Evolutionary conservation across 345 rosid species (phyloP).

Genomic region (Bruguiera gymnorhiza): DNA sequence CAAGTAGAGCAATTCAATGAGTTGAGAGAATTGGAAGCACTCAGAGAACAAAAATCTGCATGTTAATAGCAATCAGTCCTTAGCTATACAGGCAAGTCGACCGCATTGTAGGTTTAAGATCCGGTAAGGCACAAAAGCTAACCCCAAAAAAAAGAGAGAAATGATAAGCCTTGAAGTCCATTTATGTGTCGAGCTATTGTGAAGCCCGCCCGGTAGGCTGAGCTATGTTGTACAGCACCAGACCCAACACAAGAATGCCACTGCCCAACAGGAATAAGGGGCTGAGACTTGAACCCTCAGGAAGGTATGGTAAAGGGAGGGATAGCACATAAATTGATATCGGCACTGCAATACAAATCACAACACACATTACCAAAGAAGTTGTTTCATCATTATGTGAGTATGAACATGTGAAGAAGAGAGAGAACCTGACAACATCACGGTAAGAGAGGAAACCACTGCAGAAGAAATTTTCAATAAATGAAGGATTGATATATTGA

Average conservation of each 20-base stretch:
- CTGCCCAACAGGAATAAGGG: slow-evolving; percentile 55
- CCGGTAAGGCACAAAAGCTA: too few relatives aligned
- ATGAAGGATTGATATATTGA: slow-evolving; percentile 73
- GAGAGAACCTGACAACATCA: slow-evolving; percentile 61
- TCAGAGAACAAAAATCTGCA: too few relatives aligned
- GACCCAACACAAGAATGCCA: slow-evolving; percentile 57
- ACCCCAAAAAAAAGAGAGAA: too few relatives aligned
- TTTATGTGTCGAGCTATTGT: slow-evolving; percentile 7
- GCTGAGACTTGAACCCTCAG: slow-evolving; percentile 67
- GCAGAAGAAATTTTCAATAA: slow-evolving; percentile 73
- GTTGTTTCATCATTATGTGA: background rate
- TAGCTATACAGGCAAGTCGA: too few relatives aligned
- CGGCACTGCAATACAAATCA: slow-evolving; percentile 51
- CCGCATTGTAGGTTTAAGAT: too few relatives aligned
- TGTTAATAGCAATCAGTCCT: too few relatives aligned
- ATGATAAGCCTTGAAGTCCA: background rate
- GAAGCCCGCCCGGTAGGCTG: slow-evolving; percentile 29
- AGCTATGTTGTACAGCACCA: slow-evolving; percentile 56
- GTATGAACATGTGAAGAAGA: background rate
- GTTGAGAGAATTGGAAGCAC: too few relatives aligned
- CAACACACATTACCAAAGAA: background rate
- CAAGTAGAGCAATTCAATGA: too few relatives aligned
- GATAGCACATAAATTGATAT: slow-evolving; percentile 63
- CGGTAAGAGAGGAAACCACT: slow-evolving; percentile 61
- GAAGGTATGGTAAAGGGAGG: slow-evolving; percentile 78